These are phyloP conservation scores for Barbarea vulgaris DNA, from an alignment of 345 rosid genomes.

Conservation along the genomic window DNA sequence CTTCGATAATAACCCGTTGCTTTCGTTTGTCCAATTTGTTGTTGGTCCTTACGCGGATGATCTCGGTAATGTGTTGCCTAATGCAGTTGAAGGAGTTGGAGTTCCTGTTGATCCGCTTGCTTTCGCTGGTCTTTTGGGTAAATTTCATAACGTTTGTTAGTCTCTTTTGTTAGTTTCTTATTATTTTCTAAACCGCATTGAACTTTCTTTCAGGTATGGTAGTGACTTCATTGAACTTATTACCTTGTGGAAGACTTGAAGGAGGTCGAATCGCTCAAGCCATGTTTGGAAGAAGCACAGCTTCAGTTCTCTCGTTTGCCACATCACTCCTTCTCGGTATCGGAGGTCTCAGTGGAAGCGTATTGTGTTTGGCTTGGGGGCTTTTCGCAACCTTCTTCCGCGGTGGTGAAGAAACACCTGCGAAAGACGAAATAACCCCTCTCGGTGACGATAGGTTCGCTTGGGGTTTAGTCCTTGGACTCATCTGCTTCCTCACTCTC, in stretches of 20 bases:
- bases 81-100: constrained; percentile 94
- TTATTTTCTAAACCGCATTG: neutral
- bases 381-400: constrained; percentile 90
- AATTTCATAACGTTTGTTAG: constrained; percentile 6
- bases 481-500: constrained; percentile 89
- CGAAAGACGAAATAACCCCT: constrained; percentile 84
- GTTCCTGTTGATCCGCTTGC: constrained; percentile 96
- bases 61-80: constrained; percentile 88
- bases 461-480: constrained; percentile 84
- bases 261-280: constrained; percentile 97
- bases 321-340: constrained; percentile 80
- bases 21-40: constrained; percentile 82
- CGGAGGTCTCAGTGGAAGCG: constrained; percentile 86
- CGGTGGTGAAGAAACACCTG: constrained; percentile 88
- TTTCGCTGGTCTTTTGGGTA: constrained; percentile 94
- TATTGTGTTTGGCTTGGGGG: constrained; percentile 89
- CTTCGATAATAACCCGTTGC: constrained; percentile 83
- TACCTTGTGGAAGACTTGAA: constrained; percentile 95
- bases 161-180: neutral
- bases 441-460: constrained; percentile 70
- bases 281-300: constrained; percentile 87
- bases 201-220: constrained; percentile 70
- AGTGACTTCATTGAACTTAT: constrained; percentile 83
- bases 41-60: constrained; percentile 90
- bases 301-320: constrained; percentile 65